Base-by-base conservation (phyloP, 2,329 filamentous ascomycete species). In the Aspergillus fumigatiaffinis region DNA sequence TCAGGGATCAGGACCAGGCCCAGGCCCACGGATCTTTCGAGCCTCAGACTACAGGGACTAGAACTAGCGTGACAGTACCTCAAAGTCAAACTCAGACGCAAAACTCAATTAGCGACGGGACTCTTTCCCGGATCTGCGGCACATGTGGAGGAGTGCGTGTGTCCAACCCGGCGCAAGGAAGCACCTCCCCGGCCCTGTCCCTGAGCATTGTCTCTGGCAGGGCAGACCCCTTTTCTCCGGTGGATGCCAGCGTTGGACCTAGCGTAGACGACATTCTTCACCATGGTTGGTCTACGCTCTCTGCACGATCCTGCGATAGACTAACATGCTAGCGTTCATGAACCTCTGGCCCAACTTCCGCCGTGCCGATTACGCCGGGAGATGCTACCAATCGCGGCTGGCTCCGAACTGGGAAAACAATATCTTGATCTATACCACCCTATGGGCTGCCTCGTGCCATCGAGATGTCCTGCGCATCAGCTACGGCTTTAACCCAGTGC, bases 401-500 rank as follows among this genome's bases (percentile, higher is more conserved):
- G 48, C 44, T 3, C 53, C 51, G 3, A 23, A n/a, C n/a, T 10
- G 17, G 3, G 26, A 44, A 2, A 56, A 49, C 20, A 49, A 59
- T 3, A 28, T 59, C 6, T 1, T 44, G 2, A 8, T 52, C 6
- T 59, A 57, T 48, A 35, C 35, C 12, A 47, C 53, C 10, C 35
- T 59, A 0, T 59, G 57, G 57, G 12, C 47, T 1, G 29, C 54
- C 1, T 57, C 57, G 20, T 59, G 52, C 29, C 54, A 59, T 20
- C 52, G 57, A 8, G 54, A 59, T n/a, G 42, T 57, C 6, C 35
- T 60, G n/a, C 54, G 52, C 47, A 21, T 53, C 7, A 60, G 41
- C 6, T 41, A 55, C n/a, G 58, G 54, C 1, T 7, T 20, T 2
- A 29, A 48, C 17, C 51, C 41, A 3, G 9, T 21, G 35, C 21